Base-by-base conservation (phyloP, 1,284 basidiomycete genomes). In the Malassezia japonica region DNA sequence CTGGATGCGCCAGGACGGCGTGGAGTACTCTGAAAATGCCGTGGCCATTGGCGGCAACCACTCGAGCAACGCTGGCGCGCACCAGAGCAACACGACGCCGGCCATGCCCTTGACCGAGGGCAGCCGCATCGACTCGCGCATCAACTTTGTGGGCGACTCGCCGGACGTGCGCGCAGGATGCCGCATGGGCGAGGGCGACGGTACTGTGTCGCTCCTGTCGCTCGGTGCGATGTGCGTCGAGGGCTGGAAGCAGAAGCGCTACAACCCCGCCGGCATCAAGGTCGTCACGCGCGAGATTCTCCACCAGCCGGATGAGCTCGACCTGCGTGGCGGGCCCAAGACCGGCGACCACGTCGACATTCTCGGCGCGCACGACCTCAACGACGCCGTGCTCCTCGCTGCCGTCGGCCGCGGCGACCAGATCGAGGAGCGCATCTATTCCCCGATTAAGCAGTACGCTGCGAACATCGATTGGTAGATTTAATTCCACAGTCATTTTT, bases 191-290 rank as follows among this genome's bases (percentile, higher is more conserved):
- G 68, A 73, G 35, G 92, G 92, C 20, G 94, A 98, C 73, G 94
- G 94, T 4, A 98, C 94, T 1, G 92, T 96, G 6, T 84, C 85
- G 54, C 76, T 94, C 16, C 73, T 95, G 15, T 88, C 86, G 60
- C 77, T 95, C 31, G 92, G 91, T 7, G 83, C 86, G 6, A 96
- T 98, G 90, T 96, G 92, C 67, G 86, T 87, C 65, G 55, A 66
- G 34, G 92, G 90, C 3, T 95, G 92, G 92, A 88, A 90, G 74
- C 79, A 83, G 48, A 79, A 80, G 57, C 78, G 83, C 44, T 98
- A 90, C 86, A 98, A 98, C 74, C 94, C 94, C 1, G 85, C 83
- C n/a, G 81, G 85, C 21, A 43, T 67, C 54, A 59, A 82, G 61
- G 78, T 96, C 29, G 80, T 84, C 15, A 94, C 89, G 3, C 83